Base-by-base conservation (phyloP, 169 alveolate species). In the Cyclospora cayetanensis region DNA sequence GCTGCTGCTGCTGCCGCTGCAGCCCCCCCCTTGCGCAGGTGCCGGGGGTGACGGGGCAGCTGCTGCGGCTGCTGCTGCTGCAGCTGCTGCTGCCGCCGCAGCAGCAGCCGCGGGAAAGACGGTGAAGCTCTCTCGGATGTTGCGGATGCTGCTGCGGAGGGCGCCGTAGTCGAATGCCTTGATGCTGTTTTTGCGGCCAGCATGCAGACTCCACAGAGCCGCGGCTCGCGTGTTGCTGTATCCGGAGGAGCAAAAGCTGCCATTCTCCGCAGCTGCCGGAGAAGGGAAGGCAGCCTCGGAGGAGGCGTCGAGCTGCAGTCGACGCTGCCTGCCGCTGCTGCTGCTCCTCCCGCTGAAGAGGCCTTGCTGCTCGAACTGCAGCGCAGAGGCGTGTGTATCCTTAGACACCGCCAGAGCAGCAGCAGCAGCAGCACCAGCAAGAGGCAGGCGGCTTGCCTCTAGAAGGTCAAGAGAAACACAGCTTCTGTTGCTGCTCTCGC, bases 141-240 rank as follows among this genome's bases (percentile, higher is more conserved):
- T 76, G 66, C 86, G 86, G 43, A 76, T 76, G 86, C 86, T 76
- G 86, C 66, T 76, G 68, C 86, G 86, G 11, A 76, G 86, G 63
- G 68, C 68, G 52, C 86, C n/a, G 68, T 76, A 76, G 68, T 76
- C 86, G 42, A 76, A 76, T 12, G 68, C 86, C 11, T 76, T 76
- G 86, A 29, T 76, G 66, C 43, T 76, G 86, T 43, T 76, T 63
- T 50, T 76, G 86, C 86, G 39, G 86, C 86, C 43, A 55, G 39
- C 41, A 34, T 37, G 83, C 35, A 37, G 2, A 37, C 43, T 43
- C 86, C 86, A 76, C n/a, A 76, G 18, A 12, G 86, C 86, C 41
- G 86, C 86, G 43, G 86, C 86, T 42, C 68, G 20, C 43, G 42
- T 76, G 86, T 43, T 76, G 86, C 68, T 76, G 86, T 66, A 43